These are phyloP conservation scores for Paradendryphiella salina DNA, from an alignment of 2,329 filamentous ascomycete genomes.

Conservation along the genomic window DNA sequence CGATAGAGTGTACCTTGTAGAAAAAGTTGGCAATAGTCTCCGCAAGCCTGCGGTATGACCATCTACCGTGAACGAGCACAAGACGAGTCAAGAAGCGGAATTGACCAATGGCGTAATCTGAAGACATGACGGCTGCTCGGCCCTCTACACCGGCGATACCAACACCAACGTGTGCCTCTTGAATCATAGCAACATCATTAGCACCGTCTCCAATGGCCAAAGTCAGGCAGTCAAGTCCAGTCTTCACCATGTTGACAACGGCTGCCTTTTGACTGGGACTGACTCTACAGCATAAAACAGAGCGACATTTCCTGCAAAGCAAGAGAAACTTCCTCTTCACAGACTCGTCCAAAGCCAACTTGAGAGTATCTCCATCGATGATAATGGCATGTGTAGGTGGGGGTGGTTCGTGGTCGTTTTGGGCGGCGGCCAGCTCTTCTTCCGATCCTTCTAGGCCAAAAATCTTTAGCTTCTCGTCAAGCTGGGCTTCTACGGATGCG, in stretches of 20 bases:
- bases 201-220: constrained; percentile 87
- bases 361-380: constrained; percentile 91
- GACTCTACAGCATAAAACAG: constrained; percentile 95
- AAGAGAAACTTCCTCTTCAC: constrained; percentile 91
- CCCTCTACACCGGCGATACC: constrained; percentile 88
- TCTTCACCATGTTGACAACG: constrained; percentile 95
- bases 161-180: constrained; percentile 85
- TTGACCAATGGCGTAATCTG: constrained; percentile 86
- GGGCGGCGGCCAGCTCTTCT: constrained; percentile 78
- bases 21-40: constrained; percentile 99
- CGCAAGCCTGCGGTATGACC: constrained; percentile 91
- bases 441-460: constrained; percentile 85
- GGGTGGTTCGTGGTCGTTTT: constrained; percentile 82
- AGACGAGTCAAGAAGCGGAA: constrained; percentile 82
- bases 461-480: constrained; percentile 70
- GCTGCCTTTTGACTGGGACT: constrained; percentile 95
- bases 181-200: constrained; percentile 93
- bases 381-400: constrained; percentile 87
- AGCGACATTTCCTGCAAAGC: constrained; percentile 94
- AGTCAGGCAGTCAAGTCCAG: constrained; percentile 93
- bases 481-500: constrained; percentile 65
- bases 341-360: constrained; percentile 78
- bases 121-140: constrained; percentile 79
- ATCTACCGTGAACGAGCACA: constrained; percentile 78
- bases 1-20: constrained; percentile 71